Percentiles rank a stretch among this genome's conserved stretches.
Conservation (phyloP, 192 early-diverging fungal genomes). For the Coemansia sp. region DNA sequence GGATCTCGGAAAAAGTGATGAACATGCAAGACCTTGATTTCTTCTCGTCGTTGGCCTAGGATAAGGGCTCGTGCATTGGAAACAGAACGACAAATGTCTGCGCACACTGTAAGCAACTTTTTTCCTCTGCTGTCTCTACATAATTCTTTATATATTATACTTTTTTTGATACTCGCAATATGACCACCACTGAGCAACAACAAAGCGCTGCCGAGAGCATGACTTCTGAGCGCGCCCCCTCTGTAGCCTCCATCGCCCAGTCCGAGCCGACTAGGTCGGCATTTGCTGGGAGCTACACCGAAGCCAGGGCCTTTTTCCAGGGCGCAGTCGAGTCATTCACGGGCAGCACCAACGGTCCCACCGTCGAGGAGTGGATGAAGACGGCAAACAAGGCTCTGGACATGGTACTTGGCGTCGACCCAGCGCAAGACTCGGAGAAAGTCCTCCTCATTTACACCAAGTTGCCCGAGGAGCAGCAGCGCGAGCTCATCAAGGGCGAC, state of each 20-base stretch:
- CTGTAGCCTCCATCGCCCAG: neutral
- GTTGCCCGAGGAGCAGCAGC: constrained; percentile 8
- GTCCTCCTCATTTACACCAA: constrained; percentile 7
- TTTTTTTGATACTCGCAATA: neutral
- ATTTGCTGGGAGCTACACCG: constrained; percentile 6
- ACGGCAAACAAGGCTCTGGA: constrained; percentile 12
- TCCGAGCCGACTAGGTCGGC: constrained; percentile 9
- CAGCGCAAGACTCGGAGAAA: constrained; percentile 8
- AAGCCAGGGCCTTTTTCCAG: constrained; percentile 11
- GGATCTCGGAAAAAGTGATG: neutral
- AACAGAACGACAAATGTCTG: neutral
- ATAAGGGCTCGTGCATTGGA: neutral
- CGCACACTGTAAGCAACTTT: neutral
- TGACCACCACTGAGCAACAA: constrained; percentile 5
- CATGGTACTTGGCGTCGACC: constrained; percentile 7
- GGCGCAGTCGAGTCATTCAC: constrained; percentile 6
- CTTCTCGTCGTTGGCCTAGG: neutral
- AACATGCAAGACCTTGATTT: constrained; percentile 5
- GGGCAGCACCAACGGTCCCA: constrained; percentile 8
- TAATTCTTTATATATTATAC: neutral
- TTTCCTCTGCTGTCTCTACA: neutral
- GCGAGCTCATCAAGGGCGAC: constrained; percentile 12
- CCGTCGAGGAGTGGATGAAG: constrained; percentile 10
- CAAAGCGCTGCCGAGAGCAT: neutral
- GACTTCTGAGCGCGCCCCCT: neutral